Evolutionary conservation across 495 filamentous ascomycete genomes (phyloP), one percentile per base, ranked within the genome.

Genomic region (Trichocladium antarcticum): DNA sequence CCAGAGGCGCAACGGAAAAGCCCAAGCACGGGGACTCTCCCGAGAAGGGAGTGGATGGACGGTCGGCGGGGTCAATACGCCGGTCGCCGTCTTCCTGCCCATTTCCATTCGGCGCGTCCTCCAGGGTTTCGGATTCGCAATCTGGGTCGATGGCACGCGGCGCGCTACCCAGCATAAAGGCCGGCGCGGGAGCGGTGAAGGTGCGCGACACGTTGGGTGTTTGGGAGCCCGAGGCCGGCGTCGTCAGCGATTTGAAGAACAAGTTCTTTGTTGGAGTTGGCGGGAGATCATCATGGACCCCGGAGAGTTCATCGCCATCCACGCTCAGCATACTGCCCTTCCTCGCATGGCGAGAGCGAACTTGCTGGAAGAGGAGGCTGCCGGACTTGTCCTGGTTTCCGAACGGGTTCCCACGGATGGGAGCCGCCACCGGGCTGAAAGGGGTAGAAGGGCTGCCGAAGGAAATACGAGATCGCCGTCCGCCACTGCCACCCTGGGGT

Each of bases 211-310:
- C 39, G 9, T 50, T 40, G 6, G 63, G 62, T 2, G 63, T 57
- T 40, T 56, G 56, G 19, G 54, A 54, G 49, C 50, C 38, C 32
- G 53, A 49, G 7, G 36, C 54, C 29, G 56, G 56, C 10, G 54
- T 47, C 5, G 53, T 45, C 12, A 55, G 50, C 19, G 51, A 61
- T 58, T 57, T 68, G 58, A 54, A 54, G 21, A 63, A 54, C 3
- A 74, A 62, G 54, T 81, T 83, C 66, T 94, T 97, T 1, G 93
- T 97, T 2, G 92, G 92, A 10, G 92, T 98, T 9, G 89, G 89
- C 19, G 89, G 89, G 20, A 93, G 68, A 17, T 94, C 85, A 53
- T 90, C 87, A 32, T 72, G 75, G 37, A 54, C 44, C 15, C 76
- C 76, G 9, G 68, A 74, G 29, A 74, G 51, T 65, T 93, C 87